These are phyloP conservation scores for Narthecium ossifragum DNA, from an alignment of 106 monocot genomes.

Conservation along the genomic window DNA sequence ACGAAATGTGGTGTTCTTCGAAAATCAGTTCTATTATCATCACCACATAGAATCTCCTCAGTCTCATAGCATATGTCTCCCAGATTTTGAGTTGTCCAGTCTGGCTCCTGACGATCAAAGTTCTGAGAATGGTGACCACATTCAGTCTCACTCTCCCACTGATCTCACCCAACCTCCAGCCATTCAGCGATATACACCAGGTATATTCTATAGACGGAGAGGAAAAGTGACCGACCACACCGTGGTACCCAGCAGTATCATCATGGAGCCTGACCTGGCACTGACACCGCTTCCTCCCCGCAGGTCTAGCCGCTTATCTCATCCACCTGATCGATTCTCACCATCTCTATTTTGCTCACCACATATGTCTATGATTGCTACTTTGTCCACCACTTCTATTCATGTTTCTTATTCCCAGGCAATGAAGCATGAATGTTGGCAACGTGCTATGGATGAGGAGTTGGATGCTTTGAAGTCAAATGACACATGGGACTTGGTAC, in stretches of 20 bases:
- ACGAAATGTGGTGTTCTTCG: neutral
- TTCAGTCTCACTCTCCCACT: too few species aligned
- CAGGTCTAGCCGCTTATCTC: neutral
- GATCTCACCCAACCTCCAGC: neutral
- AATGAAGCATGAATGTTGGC: neutral
- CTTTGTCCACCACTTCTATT: neutral
- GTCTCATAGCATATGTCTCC: neutral
- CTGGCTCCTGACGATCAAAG: too few species aligned
- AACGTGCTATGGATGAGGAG: conserved; percentile 1
- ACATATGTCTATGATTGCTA: neutral
- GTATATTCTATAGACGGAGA: too few species aligned
- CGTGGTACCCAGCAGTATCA: neutral
- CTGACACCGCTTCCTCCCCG: neutral
- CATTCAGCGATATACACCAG: too few species aligned
- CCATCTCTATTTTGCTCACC: neutral
- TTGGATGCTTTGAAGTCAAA: neutral
- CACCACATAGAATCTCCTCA: too few species aligned
- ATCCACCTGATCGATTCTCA: neutral
- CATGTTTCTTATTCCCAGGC: neutral
- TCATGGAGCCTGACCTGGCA: neutral
- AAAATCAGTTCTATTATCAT: too few species aligned
- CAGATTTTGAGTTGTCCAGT: neutral
- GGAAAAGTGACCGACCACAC: too few species aligned
- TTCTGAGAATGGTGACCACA: too few species aligned
- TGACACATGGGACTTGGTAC: neutral